phyloP scores from a whole-genome alignment of 1,284 basidiomycete species.

The Pholiota adiposa region DNA sequence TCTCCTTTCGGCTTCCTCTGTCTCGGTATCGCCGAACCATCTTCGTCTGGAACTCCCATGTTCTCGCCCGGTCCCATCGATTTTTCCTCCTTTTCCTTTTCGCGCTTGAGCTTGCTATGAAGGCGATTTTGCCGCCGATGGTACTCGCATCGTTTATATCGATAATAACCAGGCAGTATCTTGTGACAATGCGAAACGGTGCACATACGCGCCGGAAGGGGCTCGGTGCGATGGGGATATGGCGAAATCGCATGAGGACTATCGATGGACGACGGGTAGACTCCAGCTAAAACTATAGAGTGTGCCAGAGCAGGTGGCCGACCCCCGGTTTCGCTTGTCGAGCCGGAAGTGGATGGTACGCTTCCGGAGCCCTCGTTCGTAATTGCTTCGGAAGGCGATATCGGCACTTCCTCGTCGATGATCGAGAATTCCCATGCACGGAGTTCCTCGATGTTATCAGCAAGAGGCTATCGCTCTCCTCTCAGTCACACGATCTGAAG shows the following conservation, averaged over 20 bases:
- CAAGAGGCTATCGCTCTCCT: slow-evolving; percentile 30
- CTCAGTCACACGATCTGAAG: background rate
- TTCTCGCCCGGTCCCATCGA: slow-evolving; percentile 31
- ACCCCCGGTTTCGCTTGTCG: background rate
- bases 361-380: background rate
- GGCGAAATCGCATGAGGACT: slow-evolving; percentile 17
- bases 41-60: slow-evolving; percentile 12
- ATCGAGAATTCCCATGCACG: slow-evolving; percentile 40
- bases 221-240: slow-evolving; percentile 16
- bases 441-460: slow-evolving; percentile 38
- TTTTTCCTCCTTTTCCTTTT: slow-evolving; percentile 23
- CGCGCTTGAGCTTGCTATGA: slow-evolving; percentile 55
- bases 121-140: slow-evolving; percentile 58
- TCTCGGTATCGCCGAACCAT: background rate
- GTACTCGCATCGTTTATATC: slow-evolving; percentile 56
- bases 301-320: background rate
- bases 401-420: slow-evolving; percentile 33
- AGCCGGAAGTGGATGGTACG: background rate
- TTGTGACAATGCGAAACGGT: slow-evolving; percentile 61
- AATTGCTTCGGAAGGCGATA: background rate
- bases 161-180: slow-evolving; percentile 49
- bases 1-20: background rate
- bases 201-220: slow-evolving; percentile 50
- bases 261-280: slow-evolving; percentile 11
- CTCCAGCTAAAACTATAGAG: background rate